Evolutionary conservation across 768 basidiomycete genomes (phyloP).

Genomic region (Daedaleopsis nitida): DNA sequence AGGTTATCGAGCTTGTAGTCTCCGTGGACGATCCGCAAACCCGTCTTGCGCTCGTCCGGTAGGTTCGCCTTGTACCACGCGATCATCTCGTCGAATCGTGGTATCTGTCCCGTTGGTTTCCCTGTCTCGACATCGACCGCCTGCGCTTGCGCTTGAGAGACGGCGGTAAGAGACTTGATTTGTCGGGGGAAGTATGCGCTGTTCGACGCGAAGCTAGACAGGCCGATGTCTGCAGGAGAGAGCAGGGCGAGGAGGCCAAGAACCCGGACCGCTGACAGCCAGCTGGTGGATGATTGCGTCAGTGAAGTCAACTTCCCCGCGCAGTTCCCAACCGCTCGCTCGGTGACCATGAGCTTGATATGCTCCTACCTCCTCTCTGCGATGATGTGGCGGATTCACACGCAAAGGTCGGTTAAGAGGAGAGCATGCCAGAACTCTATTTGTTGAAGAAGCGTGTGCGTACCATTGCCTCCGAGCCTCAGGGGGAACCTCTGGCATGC

Average conservation of each 20-base stretch:
- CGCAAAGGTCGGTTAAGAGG: no score
- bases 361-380: no score
- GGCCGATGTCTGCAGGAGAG: slow-evolving; percentile 63
- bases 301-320: background rate
- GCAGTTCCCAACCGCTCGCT: no score
- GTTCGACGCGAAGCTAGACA: slow-evolving; percentile 69
- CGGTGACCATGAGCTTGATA: no score
- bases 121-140: slow-evolving; percentile 66
- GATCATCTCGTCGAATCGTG: slow-evolving; percentile 70
- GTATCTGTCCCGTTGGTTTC: slow-evolving; percentile 67
- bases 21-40: slow-evolving; percentile 90
- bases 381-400: no score
- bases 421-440: background rate
- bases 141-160: slow-evolving; percentile 78
- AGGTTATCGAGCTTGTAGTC: slow-evolving; percentile 99
- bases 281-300: slow-evolving; percentile 44
- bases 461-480: slow-evolving; percentile 73
- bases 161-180: slow-evolving; percentile 82
- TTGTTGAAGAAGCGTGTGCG: slow-evolving; percentile 23
- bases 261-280: slow-evolving; percentile 73
- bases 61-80: slow-evolving; percentile 75
- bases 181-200: slow-evolving; percentile 92
- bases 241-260: slow-evolving; percentile 71
- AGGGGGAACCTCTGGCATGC: slow-evolving; percentile 69
- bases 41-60: slow-evolving; percentile 76